Conservation (phyloP, 306 rosid genomes). For the Prosopis cineraria region DNA sequence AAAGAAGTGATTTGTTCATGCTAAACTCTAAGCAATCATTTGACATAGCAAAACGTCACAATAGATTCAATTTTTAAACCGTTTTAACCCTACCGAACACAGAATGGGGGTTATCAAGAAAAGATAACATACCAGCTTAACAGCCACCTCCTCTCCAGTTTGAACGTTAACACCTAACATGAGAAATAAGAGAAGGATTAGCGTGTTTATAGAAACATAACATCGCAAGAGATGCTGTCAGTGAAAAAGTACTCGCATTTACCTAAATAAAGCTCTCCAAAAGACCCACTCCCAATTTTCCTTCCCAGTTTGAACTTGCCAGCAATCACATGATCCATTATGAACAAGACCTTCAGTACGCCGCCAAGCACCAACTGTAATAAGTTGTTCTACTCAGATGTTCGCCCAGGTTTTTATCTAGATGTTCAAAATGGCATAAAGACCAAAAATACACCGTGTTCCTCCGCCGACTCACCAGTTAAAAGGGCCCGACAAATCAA, state of each 20-base stretch:
- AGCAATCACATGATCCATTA: conserved; percentile 93
- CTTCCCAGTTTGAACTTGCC: conserved; percentile 94
- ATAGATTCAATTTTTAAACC: conserved; percentile 14
- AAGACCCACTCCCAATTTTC: conserved; percentile 99
- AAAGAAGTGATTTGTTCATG: not conserved
- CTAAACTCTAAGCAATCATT: conserved; percentile 7
- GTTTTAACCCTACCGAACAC: conserved; percentile 25
- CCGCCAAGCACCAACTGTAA: conserved; percentile 38
- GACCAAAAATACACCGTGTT: conserved; percentile 32
- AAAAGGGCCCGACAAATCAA: conserved; percentile 19
- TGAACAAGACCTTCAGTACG: conserved; percentile 46
- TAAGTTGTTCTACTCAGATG: conserved; percentile 38
- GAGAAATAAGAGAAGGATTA: conserved; percentile 28
- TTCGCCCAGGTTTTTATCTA: conserved; percentile 47
- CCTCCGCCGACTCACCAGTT: conserved; percentile 43
- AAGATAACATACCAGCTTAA: conserved; percentile 84
- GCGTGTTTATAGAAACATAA: conserved; percentile 15
- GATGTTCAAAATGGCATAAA: conserved; percentile 45
- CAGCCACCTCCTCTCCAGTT: conserved; percentile 99
- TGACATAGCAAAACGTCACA: not conserved
- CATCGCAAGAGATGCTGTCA: conserved; percentile 6
- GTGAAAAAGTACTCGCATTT: not conserved
- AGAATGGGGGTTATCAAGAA: not conserved
- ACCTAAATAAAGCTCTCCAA: conserved; percentile 98
- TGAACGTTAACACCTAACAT: conserved; percentile 81